Evolutionary conservation across 2,329 filamentous ascomycete genomes (phyloP).

Genomic region (Amesomyces nigricolor): DNA sequence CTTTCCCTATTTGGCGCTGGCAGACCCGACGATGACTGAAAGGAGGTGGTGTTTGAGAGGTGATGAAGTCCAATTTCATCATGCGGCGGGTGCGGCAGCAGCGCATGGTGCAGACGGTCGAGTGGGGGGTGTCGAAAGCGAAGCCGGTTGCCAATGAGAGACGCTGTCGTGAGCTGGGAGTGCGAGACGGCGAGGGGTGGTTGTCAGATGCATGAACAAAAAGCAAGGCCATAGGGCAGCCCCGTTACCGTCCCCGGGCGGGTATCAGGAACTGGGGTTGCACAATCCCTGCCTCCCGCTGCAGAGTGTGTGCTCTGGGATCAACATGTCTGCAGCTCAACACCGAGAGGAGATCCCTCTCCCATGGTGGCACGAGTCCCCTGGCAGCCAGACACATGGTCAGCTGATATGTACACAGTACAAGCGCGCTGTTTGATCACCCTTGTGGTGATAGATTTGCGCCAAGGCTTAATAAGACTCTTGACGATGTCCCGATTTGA

Average conservation of each 20-base stretch:
- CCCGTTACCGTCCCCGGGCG: too few relatives aligned
- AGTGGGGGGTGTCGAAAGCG: slow-evolving; percentile 16
- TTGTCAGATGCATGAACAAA: too few relatives aligned
- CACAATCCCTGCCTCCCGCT: too few relatives aligned
- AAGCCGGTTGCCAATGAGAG: neutral
- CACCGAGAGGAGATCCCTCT: too few relatives aligned
- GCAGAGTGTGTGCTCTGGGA: too few relatives aligned
- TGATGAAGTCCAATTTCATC: slow-evolving; percentile 15
- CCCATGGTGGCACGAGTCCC: too few relatives aligned
- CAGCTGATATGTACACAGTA: neutral
- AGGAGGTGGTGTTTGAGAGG: neutral
- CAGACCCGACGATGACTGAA: neutral
- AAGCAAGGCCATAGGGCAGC: too few relatives aligned
- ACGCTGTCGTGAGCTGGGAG: neutral
- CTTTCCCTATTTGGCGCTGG: slow-evolving; percentile 12
- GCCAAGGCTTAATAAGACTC: neutral
- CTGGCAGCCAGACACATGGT: neutral
- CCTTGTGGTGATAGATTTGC: neutral
- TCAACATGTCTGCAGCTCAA: too few relatives aligned
- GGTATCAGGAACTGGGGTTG: too few relatives aligned
- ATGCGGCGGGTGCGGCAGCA: slow-evolving; percentile 22
- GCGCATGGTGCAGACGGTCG: slow-evolving; percentile 4
- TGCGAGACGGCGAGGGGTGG: neutral
- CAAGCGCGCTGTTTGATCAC: slow-evolving; percentile 4
- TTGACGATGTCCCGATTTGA: too few relatives aligned